phyloP scores from a whole-genome alignment of 139 green algal genomes.

The Diplosphaera chodatii region DNA sequence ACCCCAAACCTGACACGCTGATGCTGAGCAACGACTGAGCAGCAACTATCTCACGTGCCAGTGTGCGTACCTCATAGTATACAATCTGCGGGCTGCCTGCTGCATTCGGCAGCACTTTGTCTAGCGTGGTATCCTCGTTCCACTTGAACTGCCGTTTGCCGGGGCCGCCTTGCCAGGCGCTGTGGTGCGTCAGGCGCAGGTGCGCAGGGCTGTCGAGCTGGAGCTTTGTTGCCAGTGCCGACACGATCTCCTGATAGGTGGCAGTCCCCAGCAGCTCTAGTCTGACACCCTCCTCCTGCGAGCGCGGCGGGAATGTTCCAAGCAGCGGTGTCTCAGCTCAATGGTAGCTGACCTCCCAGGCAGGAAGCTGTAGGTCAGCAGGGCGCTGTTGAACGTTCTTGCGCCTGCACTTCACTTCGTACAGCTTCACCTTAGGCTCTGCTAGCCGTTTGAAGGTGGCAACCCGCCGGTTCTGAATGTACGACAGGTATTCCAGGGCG shows the following conservation, averaged over 20 bases:
- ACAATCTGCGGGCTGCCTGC: background rate
- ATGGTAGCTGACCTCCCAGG: too few species aligned
- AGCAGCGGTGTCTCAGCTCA: too few species aligned
- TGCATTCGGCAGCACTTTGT: background rate
- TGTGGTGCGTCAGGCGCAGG: slow-evolving; percentile 77
- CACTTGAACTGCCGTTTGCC: background rate
- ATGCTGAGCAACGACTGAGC: too few species aligned
- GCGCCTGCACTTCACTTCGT: too few species aligned
- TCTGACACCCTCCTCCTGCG: slow-evolving; percentile 55
- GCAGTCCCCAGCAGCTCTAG: slow-evolving; percentile 81
- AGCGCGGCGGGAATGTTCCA: too few species aligned
- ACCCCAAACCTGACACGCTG: too few species aligned
- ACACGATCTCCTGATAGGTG: slow-evolving; percentile 75
- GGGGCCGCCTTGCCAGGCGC: slow-evolving; percentile 55
- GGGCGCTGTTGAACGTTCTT: too few species aligned
- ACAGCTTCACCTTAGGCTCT: slow-evolving; percentile 17
- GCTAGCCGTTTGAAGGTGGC: slow-evolving; percentile 65
- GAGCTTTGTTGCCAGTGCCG: slow-evolving; percentile 48
- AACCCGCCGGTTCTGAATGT: slow-evolving; percentile 52
- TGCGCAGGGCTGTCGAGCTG: slow-evolving; percentile 26
- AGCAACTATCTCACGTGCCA: too few species aligned
- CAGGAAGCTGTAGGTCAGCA: too few species aligned
- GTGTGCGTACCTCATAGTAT: background rate
- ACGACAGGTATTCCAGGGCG: slow-evolving; percentile 61
- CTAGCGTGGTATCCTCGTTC: background rate